Percentiles rank a stretch among this genome's conserved stretches.
Evolutionary conservation across 441 rosid genomes (phyloP).

Genomic region (Populus tomentosa): DNA sequence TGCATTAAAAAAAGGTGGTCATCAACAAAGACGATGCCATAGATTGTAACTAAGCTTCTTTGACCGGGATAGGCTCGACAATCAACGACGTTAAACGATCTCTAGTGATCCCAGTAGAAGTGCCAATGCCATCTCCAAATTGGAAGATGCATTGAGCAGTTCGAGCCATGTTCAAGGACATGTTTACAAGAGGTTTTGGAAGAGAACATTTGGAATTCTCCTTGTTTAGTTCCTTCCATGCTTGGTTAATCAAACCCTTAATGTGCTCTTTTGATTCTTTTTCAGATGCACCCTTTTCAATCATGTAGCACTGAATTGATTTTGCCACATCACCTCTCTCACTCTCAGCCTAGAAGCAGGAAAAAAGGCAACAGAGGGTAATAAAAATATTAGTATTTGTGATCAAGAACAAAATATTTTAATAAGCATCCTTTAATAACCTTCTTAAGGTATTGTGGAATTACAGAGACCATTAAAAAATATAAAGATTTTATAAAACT

Average conservation of each 20-base stretch:
- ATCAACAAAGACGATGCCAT: background rate
- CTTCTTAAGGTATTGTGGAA: too few relatives aligned
- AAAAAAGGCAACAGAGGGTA: background rate
- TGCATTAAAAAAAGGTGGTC: background rate
- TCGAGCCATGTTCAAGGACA: conserved; percentile 17
- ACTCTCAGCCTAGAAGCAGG: conserved; percentile 13
- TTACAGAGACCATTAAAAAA: too few relatives aligned
- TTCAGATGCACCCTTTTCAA: conserved; percentile 8
- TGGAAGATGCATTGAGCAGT: conserved; percentile 19
- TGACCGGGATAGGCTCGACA: background rate
- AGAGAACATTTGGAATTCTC: background rate
- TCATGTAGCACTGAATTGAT: conserved; percentile 21
- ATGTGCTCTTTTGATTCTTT: conserved; percentile 20
- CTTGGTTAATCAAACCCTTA: background rate
- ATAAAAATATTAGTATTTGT: background rate
- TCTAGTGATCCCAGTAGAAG: background rate
- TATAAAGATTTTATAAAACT: too few relatives aligned
- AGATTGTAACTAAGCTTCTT: background rate
- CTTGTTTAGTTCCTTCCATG: conserved; percentile 23
- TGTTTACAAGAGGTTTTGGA: background rate
- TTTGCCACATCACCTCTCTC: conserved; percentile 23
- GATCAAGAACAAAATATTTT: background rate
- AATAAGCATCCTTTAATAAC: background rate
- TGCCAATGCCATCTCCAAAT: conserved; percentile 25
- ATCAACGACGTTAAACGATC: background rate